These are phyloP conservation scores for Pseudogymnoascus sp. DNA, from an alignment of 2,329 filamentous ascomycete genomes.

Conservation along the genomic window DNA sequence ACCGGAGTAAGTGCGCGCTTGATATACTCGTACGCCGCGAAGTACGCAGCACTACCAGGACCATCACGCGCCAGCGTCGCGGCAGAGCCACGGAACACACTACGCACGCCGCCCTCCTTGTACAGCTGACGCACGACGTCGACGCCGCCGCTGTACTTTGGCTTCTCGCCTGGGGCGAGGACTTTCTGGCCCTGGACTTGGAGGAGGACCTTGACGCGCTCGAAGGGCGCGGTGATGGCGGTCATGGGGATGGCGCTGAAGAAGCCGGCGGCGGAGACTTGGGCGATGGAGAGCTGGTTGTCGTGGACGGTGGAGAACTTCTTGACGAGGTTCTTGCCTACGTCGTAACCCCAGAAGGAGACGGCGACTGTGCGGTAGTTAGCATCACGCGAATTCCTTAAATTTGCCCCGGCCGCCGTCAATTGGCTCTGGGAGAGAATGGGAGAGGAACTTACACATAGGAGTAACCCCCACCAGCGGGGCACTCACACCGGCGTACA, in stretches of 20 bases:
- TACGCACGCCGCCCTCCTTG: constrained; percentile 78
- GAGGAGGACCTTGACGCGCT: constrained; percentile 96
- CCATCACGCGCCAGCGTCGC: constrained; percentile 93
- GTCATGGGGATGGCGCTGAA: constrained; percentile 98
- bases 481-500: constrained; percentile 96
- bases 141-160: constrained; percentile 75
- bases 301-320: constrained; percentile 53
- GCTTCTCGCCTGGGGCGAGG: constrained; percentile 81
- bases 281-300: constrained; percentile 67
- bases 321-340: constrained; percentile 83
- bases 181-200: constrained; percentile 92
- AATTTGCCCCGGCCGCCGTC: background rate
- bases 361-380: constrained; percentile 48
- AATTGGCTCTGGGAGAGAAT: background rate
- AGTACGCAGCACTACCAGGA: constrained; percentile 88
- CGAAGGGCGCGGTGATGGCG: constrained; percentile 94
- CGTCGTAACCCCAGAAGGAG: constrained; percentile 80
- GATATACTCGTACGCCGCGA: constrained; percentile 93
- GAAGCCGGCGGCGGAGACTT: constrained; percentile 88
- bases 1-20: constrained; percentile 80
- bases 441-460: constrained; percentile 68
- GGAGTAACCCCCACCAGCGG: constrained; percentile 92
- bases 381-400: background rate
- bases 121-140: constrained; percentile 94
- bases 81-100: constrained; percentile 81